These are phyloP conservation scores for Nothophoma quercina DNA, from an alignment of 2,329 filamentous ascomycete genomes.

Conservation along the genomic window DNA sequence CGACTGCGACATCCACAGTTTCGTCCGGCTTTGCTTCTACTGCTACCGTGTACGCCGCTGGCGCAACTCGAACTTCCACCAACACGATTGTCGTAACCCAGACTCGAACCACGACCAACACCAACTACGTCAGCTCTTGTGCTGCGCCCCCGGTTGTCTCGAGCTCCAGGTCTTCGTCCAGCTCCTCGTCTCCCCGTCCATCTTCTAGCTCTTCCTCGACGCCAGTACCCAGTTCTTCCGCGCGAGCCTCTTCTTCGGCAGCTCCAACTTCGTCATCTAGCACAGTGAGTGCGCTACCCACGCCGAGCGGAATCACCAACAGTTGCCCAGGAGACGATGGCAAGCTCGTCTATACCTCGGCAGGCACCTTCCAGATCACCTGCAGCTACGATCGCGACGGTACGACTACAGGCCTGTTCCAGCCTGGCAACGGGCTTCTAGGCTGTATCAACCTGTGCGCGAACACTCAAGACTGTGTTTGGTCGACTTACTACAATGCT, in stretches of 20 bases:
- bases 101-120: slow-evolving; percentile 3
- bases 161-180: background rate
- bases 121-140: slow-evolving; percentile 12
- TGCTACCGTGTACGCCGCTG: slow-evolving; percentile 1
- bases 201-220: background rate
- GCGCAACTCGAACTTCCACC: slow-evolving; percentile 2
- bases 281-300: background rate
- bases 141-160: background rate
- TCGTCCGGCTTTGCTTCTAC: slow-evolving; percentile 1
- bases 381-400: slow-evolving; percentile 2
- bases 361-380: background rate
- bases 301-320: background rate
- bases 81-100: slow-evolving; percentile 5
- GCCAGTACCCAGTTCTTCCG: background rate
- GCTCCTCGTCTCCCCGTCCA: background rate
- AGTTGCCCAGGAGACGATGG: slow-evolving; percentile 1
- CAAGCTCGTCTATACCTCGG: no score
- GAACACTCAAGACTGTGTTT: background rate
- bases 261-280: background rate
- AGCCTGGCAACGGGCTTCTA: background rate
- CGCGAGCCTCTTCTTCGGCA: no score
- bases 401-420: background rate
- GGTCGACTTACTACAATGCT: background rate
- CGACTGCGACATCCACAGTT: background rate
- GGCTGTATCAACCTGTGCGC: background rate